These are phyloP conservation scores for Trichoderma virens DNA, from an alignment of 495 filamentous ascomycete genomes.

Conservation along the genomic window DNA sequence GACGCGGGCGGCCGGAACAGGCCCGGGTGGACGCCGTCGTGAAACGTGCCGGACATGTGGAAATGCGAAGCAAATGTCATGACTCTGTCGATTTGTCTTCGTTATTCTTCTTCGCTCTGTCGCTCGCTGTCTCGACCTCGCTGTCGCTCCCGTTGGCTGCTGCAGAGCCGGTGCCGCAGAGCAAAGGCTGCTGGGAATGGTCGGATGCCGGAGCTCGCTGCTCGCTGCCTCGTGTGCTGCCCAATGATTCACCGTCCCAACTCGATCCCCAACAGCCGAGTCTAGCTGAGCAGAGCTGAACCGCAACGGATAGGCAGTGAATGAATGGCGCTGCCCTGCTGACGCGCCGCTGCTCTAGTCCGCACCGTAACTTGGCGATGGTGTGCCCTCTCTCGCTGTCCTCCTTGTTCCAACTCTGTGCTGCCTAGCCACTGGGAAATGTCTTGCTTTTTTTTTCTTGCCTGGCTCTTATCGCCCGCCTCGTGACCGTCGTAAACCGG, in stretches of 20 bases:
- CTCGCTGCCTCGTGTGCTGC: neutral
- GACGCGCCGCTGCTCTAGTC: neutral
- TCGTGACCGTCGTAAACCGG: neutral
- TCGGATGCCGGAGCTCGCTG: neutral
- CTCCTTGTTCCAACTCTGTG: neutral
- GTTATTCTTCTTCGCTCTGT: neutral
- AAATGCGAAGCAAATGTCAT: constrained; percentile 37
- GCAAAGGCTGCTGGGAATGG: neutral
- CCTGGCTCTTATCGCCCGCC: neutral
- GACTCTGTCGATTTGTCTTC: constrained; percentile 7
- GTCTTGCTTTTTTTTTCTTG: neutral
- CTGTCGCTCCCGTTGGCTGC: neutral
- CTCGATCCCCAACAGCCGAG: neutral
- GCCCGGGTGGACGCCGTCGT: constrained; percentile 48
- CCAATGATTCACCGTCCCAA: neutral
- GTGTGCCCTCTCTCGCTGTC: neutral
- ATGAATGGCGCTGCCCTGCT: constrained; percentile 2
- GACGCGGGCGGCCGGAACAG: constrained; percentile 66
- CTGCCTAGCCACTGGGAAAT: neutral
- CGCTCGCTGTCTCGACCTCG: neutral
- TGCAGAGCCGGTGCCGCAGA: neutral
- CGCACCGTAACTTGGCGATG: neutral
- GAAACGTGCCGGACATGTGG: constrained; percentile 44
- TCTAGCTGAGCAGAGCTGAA: neutral
- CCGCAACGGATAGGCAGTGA: neutral